Base-by-base conservation (phyloP, 2,329 filamentous ascomycete genomes). In the Dactylellina haptotyla region DNA sequence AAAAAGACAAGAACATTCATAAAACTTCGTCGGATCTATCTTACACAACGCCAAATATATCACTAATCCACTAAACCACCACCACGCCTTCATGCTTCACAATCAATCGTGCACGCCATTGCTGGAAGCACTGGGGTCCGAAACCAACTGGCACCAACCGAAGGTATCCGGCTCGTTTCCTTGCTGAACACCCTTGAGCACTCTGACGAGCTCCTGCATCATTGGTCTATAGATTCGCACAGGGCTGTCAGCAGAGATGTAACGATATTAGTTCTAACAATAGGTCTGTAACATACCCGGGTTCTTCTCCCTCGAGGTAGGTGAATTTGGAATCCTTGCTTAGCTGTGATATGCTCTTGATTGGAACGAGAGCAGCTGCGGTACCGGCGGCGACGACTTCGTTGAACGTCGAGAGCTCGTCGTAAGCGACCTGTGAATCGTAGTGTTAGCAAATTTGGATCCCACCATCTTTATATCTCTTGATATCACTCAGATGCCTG, bases 361-460 rank as follows among this genome's bases (percentile, higher is more conserved):
- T 95, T 0, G 94, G 94, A 2, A 98, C 93, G 61, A 99, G 84
- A 0, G 92, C 91, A 0, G 93, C 94, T 0, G 94, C 94, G 0
- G 94, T 98, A 1, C 94, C 94, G 1, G 93, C 93, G 2, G 94
- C 95, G 82, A 97, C 88, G 58, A 99, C 89, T 82, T 98, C 94
- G 46, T 83, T 83, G 80, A 93, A 92, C 14, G 82, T 80, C 4
- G 80, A 77, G 43, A 91, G 82, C 78, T 91, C 89, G 5, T 85
- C 83, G 79, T 90, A 90, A 30, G 83, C 80, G 64, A 87, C 83
- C 46, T 77, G 9, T 54, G 12, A 14, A 26, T 46, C 12, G 20
- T 28, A 12, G 9, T n/a, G n/a, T n/a, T n/a, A n/a, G n/a, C n/a
- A n/a, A n/a, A n/a, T n/a, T n/a, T n/a, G n/a, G n/a, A n/a, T n/a